Conservation (phyloP, 257 asterid species). For the Solanum microdontum region DNA sequence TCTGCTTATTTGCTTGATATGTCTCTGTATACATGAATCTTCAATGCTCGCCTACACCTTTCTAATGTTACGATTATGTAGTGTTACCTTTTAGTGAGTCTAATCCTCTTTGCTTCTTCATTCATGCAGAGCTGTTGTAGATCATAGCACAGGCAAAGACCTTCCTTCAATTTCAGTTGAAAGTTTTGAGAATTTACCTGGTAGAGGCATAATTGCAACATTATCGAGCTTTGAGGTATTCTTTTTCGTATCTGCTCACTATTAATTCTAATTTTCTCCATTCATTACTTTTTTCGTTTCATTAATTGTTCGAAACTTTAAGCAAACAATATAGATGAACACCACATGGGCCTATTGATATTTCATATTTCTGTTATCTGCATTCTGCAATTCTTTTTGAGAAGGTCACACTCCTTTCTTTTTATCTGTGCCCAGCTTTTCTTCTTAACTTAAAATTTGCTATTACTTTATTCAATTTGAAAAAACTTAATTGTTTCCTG, state of each 20-base stretch:
- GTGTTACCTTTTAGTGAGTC: background rate
- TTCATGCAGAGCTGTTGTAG: conserved; percentile 83
- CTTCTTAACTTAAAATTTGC: background rate
- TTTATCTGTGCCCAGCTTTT: background rate
- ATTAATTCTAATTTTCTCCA: background rate
- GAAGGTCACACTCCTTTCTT: background rate
- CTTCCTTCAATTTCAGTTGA: conserved; percentile 89
- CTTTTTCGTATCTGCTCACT: background rate
- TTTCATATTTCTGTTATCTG: background rate
- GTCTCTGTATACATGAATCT: background rate
- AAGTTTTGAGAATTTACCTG: conserved; percentile 87
- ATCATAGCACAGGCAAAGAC: conserved; percentile 86
- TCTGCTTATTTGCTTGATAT: background rate
- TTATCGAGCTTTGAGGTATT: conserved; percentile 75
- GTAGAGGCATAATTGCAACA: conserved; percentile 88
- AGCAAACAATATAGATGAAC: background rate
- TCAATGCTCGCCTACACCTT: background rate
- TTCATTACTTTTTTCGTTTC: background rate
- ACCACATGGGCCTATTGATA: background rate
- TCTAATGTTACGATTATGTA: background rate
- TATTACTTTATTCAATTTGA: background rate
- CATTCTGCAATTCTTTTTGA: background rate
- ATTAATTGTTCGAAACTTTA: background rate
- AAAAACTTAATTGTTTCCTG: conserved; percentile 10
- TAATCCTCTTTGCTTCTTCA: background rate